Conservation (phyloP, 1,284 basidiomycete genomes). For the Apiotrichum mycotoxinovorans region DNA sequence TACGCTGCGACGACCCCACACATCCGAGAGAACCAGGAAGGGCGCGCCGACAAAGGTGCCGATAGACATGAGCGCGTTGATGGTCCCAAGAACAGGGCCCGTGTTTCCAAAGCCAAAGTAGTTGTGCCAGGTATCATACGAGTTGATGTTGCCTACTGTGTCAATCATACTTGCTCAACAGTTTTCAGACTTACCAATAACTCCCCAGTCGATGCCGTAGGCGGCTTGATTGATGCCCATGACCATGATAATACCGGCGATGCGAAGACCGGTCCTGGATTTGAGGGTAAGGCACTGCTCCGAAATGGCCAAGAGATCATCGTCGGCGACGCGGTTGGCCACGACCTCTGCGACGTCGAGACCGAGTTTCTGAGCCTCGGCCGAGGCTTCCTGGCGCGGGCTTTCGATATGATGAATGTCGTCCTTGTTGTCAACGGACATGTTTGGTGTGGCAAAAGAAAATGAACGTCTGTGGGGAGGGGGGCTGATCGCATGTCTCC, state of each 20-base stretch:
- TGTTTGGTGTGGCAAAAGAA: background rate
- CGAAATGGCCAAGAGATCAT: slow-evolving; percentile 7
- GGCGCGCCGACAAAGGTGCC: slow-evolving; percentile 29
- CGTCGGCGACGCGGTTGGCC: slow-evolving; percentile 19
- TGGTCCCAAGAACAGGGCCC: background rate
- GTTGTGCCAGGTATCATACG: background rate
- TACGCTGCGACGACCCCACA: slow-evolving; percentile 1
- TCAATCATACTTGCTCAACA: background rate
- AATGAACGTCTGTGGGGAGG: background rate
- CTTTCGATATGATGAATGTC: background rate
- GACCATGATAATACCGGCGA: slow-evolving; percentile 51
- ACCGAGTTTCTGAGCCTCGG: background rate
- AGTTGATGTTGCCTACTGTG: background rate
- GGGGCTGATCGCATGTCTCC: too few relatives aligned
- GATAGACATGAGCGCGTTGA: background rate
- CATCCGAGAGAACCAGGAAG: slow-evolving; percentile 13
- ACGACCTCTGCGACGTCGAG: slow-evolving; percentile 38
- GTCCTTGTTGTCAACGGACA: background rate
- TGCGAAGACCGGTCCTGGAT: slow-evolving; percentile 47
- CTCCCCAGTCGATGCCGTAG: background rate
- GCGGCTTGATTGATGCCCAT: slow-evolving; percentile 47
- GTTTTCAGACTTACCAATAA: background rate
- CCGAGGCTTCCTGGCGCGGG: background rate
- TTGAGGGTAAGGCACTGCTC: background rate
- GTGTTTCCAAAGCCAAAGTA: background rate